Conservation (phyloP, 2,329 filamentous ascomycete species). For the Cyclaneusma minus region DNA sequence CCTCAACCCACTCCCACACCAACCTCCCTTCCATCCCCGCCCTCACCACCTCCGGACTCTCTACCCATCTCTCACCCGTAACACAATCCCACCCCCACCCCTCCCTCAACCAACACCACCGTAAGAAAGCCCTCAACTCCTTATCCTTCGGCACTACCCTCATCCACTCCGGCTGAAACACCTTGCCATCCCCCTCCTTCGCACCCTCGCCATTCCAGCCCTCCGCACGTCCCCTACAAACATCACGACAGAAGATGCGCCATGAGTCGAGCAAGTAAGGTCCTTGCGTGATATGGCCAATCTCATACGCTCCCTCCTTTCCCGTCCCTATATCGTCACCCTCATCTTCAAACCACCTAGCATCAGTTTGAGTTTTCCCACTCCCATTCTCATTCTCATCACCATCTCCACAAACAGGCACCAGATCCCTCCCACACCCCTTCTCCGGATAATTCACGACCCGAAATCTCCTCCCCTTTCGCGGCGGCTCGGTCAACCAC, state of each 20-base stretch:
- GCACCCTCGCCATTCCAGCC: constrained; percentile 48
- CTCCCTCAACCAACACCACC: constrained; percentile 86
- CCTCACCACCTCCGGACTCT: constrained; percentile 34
- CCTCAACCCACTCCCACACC: constrained; percentile 13
- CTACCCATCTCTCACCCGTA: constrained; percentile 45
- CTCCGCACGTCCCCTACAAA: constrained; percentile 46
- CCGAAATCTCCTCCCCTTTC: constrained; percentile 37
- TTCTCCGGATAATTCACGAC: constrained; percentile 37
- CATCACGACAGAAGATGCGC: constrained; percentile 84
- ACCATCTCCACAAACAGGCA: constrained; percentile 27
- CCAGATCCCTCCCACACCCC: constrained; percentile 31
- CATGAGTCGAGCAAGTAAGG: constrained; percentile 78
- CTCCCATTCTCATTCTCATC: too few relatives aligned
- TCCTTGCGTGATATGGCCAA: constrained; percentile 71
- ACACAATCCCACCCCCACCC: constrained; percentile 67
- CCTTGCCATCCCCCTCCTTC: constrained; percentile 22
- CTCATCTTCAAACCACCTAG: constrained; percentile 5
- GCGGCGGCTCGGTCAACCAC: constrained; percentile 52
- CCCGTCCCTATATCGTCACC: too few relatives aligned
- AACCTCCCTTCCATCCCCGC: constrained; percentile 44
- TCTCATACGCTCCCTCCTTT: constrained; percentile 53
- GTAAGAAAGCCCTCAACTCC: constrained; percentile 71
- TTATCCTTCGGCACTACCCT: constrained; percentile 71
- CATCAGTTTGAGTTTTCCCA: constrained; percentile 7
- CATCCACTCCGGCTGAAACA: constrained; percentile 89